Percentiles rank a stretch among this genome's conserved stretches.
Evolutionary conservation across 129 eudicot species (phyloP).

Genomic region (Tanacetum coccineum): DNA sequence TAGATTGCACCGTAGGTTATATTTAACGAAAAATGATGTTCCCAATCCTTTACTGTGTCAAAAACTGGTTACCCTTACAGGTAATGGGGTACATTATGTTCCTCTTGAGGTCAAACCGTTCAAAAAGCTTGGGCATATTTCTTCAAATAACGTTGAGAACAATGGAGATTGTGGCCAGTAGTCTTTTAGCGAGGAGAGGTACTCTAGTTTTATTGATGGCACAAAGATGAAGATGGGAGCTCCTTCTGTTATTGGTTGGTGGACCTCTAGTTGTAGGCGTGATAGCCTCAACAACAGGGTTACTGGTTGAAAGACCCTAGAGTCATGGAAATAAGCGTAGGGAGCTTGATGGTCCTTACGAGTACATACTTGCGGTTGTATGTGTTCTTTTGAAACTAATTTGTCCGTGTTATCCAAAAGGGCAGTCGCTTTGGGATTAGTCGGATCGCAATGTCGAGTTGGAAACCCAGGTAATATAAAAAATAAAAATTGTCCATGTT

Average conservation of each 20-base stretch:
- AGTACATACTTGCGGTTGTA: not conserved
- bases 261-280: slow-evolving; percentile 7
- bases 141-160: not conserved
- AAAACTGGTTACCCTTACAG: not conserved
- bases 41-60: not conserved
- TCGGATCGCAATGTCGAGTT: too few relatives aligned
- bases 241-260: slow-evolving; percentile 21
- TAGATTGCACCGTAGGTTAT: not conserved
- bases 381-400: too few relatives aligned
- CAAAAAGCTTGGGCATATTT: not conserved
- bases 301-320: not conserved
- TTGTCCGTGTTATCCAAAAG: too few relatives aligned
- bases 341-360: not conserved
- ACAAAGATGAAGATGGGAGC: slow-evolving; percentile 40
- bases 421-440: too few relatives aligned
- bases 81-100: not conserved
- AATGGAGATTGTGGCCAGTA: not conserved
- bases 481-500: too few relatives aligned
- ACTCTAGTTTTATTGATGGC: slow-evolving; percentile 26
- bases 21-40: slow-evolving; percentile 11
- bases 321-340: not conserved
- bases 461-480: too few relatives aligned
- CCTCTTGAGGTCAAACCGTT: slow-evolving; percentile 5
- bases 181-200: slow-evolving; percentile 23
- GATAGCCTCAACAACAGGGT: slow-evolving; percentile 55